Evolutionary conservation across 768 basidiomycete genomes (phyloP).

Genomic region (Kockovaella imperatae): DNA sequence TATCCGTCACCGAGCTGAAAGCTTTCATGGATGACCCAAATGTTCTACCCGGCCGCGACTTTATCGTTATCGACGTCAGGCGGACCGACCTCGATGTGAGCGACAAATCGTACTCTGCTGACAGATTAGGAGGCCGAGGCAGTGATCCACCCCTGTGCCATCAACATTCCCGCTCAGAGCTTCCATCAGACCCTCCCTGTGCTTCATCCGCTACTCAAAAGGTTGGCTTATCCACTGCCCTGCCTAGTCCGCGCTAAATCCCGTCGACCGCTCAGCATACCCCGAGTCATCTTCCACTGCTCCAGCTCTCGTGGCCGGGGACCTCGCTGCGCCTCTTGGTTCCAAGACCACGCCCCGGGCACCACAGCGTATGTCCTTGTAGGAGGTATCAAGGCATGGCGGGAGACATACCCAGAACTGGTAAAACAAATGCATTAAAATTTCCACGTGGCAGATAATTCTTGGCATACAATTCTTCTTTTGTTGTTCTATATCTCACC

Average conservation of each 20-base stretch:
- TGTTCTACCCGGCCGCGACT: neutral
- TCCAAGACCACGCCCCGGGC: too few species aligned
- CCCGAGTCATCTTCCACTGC: conserved; percentile 26
- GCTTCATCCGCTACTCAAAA: conserved; percentile 38
- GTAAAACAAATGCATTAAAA: too few species aligned
- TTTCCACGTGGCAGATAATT: too few species aligned
- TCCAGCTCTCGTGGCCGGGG: conserved; percentile 14
- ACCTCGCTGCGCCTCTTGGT: too few species aligned
- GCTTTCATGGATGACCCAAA: neutral
- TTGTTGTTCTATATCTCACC: too few species aligned
- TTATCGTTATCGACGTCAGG: conserved; percentile 46
- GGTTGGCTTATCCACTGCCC: neutral
- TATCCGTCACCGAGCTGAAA: neutral
- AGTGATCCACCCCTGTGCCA: conserved; percentile 40
- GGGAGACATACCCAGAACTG: too few species aligned
- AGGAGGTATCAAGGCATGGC: too few species aligned
- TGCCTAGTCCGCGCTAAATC: neutral
- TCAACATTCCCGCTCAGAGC: conserved; percentile 50
- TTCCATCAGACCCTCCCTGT: conserved; percentile 46
- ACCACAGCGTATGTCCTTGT: too few species aligned
- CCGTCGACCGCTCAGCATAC: conserved; percentile 3
- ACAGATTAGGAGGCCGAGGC: neutral
- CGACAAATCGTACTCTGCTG: neutral
- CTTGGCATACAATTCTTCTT: too few species aligned
- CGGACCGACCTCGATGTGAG: conserved; percentile 47